Base-by-base conservation (phyloP, 2,329 filamentous ascomycete genomes). In the Aspergillus aculeatus region DNA sequence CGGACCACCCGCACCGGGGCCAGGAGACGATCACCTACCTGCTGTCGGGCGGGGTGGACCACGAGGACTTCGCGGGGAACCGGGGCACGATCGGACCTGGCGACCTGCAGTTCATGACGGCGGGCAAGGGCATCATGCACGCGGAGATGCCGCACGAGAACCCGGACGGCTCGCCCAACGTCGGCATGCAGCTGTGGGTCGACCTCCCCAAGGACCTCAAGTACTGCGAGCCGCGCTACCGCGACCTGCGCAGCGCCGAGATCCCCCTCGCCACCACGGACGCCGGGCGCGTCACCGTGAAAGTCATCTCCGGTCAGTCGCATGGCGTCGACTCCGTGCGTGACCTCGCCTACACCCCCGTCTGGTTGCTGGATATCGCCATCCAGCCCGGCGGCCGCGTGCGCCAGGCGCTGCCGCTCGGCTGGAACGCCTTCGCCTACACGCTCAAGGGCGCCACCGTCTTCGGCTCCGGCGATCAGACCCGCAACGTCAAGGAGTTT, bases 101-200 rank as follows among this genome's bases (percentile, higher is more conserved):
- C n/a, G 94, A 97, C 73, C 79, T 98, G 51, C 94, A 98, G 74
- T 98, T 98, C 82, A 98, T 98, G 95, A 97, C 94, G 0, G 94
- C 94, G 1, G 94, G 94, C 4, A 82, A 84, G 21, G 94, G 94
- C 47, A 96, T 98, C 69, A 90, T 97, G 76, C 95, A 98, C 76
- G 91, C 93, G 41, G 94, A 98, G 78, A 97, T 98, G 92, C 94
- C 94, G 10, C 84, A 86, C 57, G 86, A 90, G 71, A 91, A 92
- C 72, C 74, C 82, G 0, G 90, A 95, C 73, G 91, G 91, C 54
- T 85, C 82, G 58, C 81, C 89, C 60, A 96, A 93, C 74, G 84
- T 96, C 56, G 94, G 94, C 35, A 85, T 98, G 78, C 95, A 98
- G 80, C 83, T 98, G 23, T 98, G 95, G 94, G 93, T 98, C 50